Conservation (phyloP, 1,139 yeast species). For the Candida glucosophila region DNA sequence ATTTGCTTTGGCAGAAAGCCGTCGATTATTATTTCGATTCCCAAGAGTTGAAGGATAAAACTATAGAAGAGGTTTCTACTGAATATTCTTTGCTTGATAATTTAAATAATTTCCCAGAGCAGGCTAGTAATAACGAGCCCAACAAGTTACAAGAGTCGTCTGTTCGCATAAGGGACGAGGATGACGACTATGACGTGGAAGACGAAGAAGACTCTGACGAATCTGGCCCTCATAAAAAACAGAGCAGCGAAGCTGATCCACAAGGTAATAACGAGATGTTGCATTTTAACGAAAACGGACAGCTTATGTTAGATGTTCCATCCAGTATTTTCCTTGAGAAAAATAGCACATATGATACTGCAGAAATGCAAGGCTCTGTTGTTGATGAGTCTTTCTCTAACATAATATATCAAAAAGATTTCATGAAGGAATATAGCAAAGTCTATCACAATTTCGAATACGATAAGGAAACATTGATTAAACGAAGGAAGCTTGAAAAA, state of each 20-base stretch:
- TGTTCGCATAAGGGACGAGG: constrained; percentile 14
- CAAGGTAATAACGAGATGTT: constrained; percentile 4
- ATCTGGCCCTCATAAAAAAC: constrained; percentile 18
- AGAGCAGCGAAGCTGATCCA: constrained; percentile 7
- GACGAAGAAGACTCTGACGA: constrained; percentile 31
- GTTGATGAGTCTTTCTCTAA: constrained; percentile 1
- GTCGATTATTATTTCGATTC: constrained; percentile 42
- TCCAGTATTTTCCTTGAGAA: constrained; percentile 13
- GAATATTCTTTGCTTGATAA: constrained; percentile 32
- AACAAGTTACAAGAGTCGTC: constrained; percentile 10
- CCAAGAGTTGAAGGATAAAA: constrained; percentile 20
- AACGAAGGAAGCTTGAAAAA: constrained; percentile 71
- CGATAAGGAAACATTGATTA: constrained; percentile 70
- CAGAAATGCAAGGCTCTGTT: constrained; percentile 4
- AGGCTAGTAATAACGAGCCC: constrained; percentile 14
- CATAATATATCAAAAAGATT: constrained; percentile 29
- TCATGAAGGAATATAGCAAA: constrained; percentile 39
- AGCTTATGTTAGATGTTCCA: constrained; percentile 25
- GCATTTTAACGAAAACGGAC: constrained; percentile 18
- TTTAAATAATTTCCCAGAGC: constrained; percentile 15
- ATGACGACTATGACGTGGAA: constrained; percentile 36
- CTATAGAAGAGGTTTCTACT: constrained; percentile 24
- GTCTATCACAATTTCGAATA: constrained; percentile 80
- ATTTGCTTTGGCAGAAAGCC: constrained; percentile 68
- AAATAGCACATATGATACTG: constrained; percentile 5